Base-by-base conservation (phyloP, 1,284 basidiomycete species). In the Ustilago curta region DNA sequence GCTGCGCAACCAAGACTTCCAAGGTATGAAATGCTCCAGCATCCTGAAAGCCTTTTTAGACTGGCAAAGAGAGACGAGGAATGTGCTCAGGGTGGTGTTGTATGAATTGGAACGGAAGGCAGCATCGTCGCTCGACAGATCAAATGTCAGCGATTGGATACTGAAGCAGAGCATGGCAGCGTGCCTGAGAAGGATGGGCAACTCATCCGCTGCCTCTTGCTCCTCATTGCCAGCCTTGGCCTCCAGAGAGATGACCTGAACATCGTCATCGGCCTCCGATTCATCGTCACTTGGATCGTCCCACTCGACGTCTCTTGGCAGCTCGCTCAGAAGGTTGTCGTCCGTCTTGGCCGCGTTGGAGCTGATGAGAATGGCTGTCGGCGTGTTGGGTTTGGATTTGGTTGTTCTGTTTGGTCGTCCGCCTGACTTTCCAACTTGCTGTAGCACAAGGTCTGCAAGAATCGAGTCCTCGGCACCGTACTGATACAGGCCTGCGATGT, bases 71-170 rank as follows among this genome's bases (percentile, higher is more conserved):
- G 93, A 94, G 0, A 91, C 87, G 16, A 98, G 87, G 87, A 97
- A 97, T 0, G 95, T 97, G 45, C 97, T 88, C 48, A 97, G 83
- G 70, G 93, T 87, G 0, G 92, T 90, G 58, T 97, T 89, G 85
- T 97, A 98, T 0, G 95, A 93, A 93, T 86, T 9, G 89, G 60
- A 59, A 42, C 72, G 52, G 31, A 55, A 56, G 35, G 43, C 45
- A 1, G 58, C 48, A 29, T 68, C 61, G 7, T 39, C 35, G 52
- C 62, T 74, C 37, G 60, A 49, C 0, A 56, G 54, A 21, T 54
- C 60, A 12, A 97, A 89, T 2, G 90, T 89, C 76, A 91, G 89
- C 0, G 90, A 88, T 11, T 98, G 89, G 86, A 94, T 91, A 0
- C 88, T 84, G 78, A 96, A 97, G 0, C 92, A 89, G 18, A 99